Evolutionary conservation across 2,329 filamentous ascomycete genomes (phyloP).

Genomic region (Moelleriella libera): DNA sequence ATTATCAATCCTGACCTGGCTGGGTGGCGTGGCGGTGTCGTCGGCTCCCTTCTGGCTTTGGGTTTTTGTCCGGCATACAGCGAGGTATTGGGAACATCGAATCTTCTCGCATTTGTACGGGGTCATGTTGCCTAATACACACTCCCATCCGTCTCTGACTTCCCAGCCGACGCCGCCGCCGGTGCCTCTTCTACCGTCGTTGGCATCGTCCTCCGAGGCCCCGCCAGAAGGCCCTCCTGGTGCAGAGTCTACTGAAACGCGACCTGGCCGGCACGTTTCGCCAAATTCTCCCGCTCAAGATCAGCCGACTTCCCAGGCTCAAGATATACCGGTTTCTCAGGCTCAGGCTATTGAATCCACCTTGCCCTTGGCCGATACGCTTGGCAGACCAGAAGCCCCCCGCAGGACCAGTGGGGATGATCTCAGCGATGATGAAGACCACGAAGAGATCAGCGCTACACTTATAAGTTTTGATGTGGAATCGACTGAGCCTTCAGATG

Average conservation of each 20-base stretch:
- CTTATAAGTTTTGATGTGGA: slow-evolving; percentile 49
- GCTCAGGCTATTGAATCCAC: slow-evolving; percentile 15
- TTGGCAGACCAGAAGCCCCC: slow-evolving; percentile 15
- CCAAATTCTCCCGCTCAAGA: no score
- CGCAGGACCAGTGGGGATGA: slow-evolving; percentile 35
- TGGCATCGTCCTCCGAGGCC: not conserved
- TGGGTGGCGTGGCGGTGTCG: slow-evolving; percentile 24
- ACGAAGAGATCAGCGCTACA: slow-evolving; percentile 39
- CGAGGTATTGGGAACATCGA: slow-evolving; percentile 18
- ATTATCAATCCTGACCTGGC: slow-evolving; percentile 27
- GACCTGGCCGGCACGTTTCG: no score
- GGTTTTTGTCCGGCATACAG: slow-evolving; percentile 25
- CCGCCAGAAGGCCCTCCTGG: not conserved
- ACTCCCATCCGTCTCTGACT: slow-evolving; percentile 10
- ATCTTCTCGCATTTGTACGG: slow-evolving; percentile 25
- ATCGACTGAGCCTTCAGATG: slow-evolving; percentile 36
- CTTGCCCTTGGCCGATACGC: slow-evolving; percentile 11
- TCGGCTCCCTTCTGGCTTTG: slow-evolving; percentile 32
- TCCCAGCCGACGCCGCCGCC: slow-evolving; percentile 10
- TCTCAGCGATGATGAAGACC: slow-evolving; percentile 40
- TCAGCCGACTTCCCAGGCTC: not conserved
- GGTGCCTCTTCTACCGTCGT: not conserved
- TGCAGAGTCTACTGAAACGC: no score
- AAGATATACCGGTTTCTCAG: no score
- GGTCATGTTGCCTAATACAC: slow-evolving; percentile 22